Evolutionary conservation across 2,329 filamentous ascomycete species (phyloP).

Genomic region (Basipetospora chlamydospora): DNA sequence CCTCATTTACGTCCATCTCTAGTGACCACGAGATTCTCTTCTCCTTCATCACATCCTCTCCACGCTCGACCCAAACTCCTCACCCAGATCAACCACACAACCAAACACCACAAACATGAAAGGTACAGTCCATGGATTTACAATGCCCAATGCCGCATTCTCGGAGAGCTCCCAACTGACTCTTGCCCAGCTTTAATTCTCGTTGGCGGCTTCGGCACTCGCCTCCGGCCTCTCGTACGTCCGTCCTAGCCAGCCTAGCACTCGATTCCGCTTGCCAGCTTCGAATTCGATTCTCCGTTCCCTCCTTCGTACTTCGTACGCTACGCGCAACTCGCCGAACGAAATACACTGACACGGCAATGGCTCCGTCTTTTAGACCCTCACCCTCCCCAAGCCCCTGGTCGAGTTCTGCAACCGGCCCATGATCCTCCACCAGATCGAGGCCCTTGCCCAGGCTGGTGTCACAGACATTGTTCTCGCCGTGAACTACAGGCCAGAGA

Average conservation of each 20-base stretch:
- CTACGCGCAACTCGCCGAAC: neutral
- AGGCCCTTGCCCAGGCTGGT: slow-evolving; percentile 81
- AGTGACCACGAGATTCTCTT: too few relatives aligned
- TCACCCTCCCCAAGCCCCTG: slow-evolving; percentile 91
- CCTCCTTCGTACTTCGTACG: neutral
- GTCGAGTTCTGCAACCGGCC: slow-evolving; percentile 96
- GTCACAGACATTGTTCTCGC: slow-evolving; percentile 96
- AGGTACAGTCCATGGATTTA: too few relatives aligned
- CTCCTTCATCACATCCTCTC: neutral
- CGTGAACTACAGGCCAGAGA: slow-evolving; percentile 96
- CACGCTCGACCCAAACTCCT: neutral
- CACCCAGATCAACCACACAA: neutral
- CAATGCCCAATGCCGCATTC: too few relatives aligned
- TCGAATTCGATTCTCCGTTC: neutral
- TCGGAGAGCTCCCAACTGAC: too few relatives aligned
- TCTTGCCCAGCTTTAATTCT: slow-evolving; percentile 98
- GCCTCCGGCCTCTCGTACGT: slow-evolving; percentile 83
- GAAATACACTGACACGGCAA: slow-evolving; percentile 10
- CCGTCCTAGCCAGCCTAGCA: too few relatives aligned
- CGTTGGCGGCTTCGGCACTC: slow-evolving; percentile 96
- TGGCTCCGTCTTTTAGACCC: slow-evolving; percentile 45
- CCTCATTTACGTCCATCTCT: too few relatives aligned
- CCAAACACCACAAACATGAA: slow-evolving; percentile 19
- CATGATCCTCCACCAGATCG: slow-evolving; percentile 98
- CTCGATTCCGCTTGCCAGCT: slow-evolving; percentile 7